Percentiles rank a stretch among this genome's conserved stretches.
These are phyloP conservation scores for Castanea mollissima DNA, from an alignment of 306 rosid species.

Conservation along the genomic window DNA sequence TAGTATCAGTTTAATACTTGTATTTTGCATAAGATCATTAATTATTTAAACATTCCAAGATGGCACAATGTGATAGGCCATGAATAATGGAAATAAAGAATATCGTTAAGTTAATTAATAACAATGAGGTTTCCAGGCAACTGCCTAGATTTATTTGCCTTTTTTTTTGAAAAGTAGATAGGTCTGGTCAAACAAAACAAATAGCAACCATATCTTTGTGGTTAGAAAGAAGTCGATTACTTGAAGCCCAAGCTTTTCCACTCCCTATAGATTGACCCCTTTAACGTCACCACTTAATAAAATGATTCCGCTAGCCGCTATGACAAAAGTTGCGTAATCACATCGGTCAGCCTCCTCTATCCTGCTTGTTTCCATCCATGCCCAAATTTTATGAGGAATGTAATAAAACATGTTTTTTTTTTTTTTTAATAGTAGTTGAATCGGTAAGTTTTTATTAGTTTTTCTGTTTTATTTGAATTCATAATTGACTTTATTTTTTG, in stretches of 20 bases:
- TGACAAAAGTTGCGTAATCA: background rate
- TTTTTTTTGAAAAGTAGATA: no score
- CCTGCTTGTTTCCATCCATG: background rate
- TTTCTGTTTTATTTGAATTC: no score
- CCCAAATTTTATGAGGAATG: background rate
- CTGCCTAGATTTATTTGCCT: background rate
- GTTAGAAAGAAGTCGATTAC: background rate
- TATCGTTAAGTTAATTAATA: background rate
- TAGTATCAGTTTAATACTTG: background rate
- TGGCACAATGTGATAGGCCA: background rate
- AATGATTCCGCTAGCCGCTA: background rate
- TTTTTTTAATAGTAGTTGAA: no score
- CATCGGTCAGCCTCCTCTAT: background rate
- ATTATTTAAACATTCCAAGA: background rate
- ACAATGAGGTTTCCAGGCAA: background rate
- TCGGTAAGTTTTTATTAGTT: no score
- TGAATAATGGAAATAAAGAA: background rate
- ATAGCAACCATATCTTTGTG: background rate
- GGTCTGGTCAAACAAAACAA: conserved; percentile 6
- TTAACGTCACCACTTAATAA: no score
- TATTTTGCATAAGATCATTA: background rate
- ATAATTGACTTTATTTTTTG: no score
- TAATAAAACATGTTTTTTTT: no score
- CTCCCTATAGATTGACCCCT: background rate
- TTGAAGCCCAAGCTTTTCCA: background rate